These are phyloP conservation scores for Strombidium stylifer DNA, from an alignment of 73 alveolate species.

Conservation along the genomic window DNA sequence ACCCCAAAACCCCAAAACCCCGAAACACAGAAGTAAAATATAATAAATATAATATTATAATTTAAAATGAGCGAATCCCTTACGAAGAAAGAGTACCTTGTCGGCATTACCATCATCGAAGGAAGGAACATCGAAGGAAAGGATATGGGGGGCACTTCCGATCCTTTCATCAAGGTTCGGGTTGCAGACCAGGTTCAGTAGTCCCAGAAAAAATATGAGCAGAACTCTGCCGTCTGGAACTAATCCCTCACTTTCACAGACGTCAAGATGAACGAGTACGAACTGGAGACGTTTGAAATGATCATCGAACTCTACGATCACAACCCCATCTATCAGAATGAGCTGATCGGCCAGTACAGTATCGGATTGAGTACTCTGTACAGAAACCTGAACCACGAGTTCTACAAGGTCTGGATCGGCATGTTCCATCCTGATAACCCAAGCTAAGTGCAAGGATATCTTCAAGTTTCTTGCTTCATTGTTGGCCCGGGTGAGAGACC, in stretches of 20 bases:
- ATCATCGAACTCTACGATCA: slow-evolving; percentile 78
- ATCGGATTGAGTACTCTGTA: slow-evolving; percentile 89
- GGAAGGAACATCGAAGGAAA: slow-evolving; percentile 85
- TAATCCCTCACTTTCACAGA: slow-evolving; percentile 89
- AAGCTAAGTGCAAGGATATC: slow-evolving; percentile 82
- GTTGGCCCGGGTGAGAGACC: slow-evolving; percentile 92
- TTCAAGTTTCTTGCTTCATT: slow-evolving; percentile 79
- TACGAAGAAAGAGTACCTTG: slow-evolving; percentile 69
- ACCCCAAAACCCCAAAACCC: too few species aligned
- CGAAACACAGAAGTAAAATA: too few species aligned
- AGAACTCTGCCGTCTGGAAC: slow-evolving; percentile 87
- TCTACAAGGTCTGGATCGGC: slow-evolving; percentile 82
- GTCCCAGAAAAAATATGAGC: slow-evolving; percentile 64
- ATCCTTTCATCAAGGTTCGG: slow-evolving; percentile 86
- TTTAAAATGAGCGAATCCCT: too few species aligned
- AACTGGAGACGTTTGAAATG: slow-evolving; percentile 86
- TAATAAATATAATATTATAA: too few species aligned
- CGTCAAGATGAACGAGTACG: slow-evolving; percentile 67
- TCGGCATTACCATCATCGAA: slow-evolving; percentile 86
- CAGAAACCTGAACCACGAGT: slow-evolving; percentile 88
- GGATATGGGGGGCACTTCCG: slow-evolving; percentile 87
- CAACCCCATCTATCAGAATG: slow-evolving; percentile 71
- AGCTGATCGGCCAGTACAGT: slow-evolving; percentile 78
- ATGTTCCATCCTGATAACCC: slow-evolving; percentile 82
- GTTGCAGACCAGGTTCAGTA: slow-evolving; percentile 85